Evolutionary conservation across 352 stramenopile species (phyloP), one percentile per base, ranked within the genome.

Genomic region (Pythium brachiatum): DNA sequence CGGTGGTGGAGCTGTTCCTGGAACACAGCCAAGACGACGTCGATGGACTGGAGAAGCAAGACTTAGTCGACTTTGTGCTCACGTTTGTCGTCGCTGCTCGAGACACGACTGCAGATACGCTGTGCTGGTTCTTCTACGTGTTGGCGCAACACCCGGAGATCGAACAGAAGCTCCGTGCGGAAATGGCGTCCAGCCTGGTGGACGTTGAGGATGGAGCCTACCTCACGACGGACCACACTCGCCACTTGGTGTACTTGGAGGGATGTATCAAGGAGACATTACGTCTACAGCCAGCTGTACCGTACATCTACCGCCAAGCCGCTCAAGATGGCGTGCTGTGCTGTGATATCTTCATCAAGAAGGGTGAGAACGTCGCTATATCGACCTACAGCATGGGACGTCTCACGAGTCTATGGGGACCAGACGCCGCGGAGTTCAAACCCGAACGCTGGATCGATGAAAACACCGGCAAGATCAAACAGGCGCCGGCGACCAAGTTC

Each of bases 41-140:
- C 3, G 68, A 59, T 9, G 69, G 62, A 1, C 18, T 83, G 20
- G 60, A 78, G 13, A 60, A 67, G 9, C 78, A 76, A 43, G 81
- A 83, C 54, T 65, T 95, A n/a, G 54, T 79, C 8, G 78, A 94
- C 29, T 67, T 95, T 20, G 70, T 84, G 5, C 72, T 94, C 15
- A 73, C 74, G 5, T 77, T 95, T 43, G 60, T 95, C 23, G 46
- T 86, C 21, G 86, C 76, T 21, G 85, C 86, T 4, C 76, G 85
- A 27, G 86, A 94, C 59, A 95, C 80, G 0, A 95, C 86, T 4
- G 79, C 85, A 2, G 71, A 58, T 59, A 83, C 83, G 23, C 47
- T 95, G 27, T 72, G 68, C 26, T 95, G 86, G 86, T 70, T 88
- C 8, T 68, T 95, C 31, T 79, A 86, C 54, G 74, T 80, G 67